Percentiles rank a stretch among this genome's conserved stretches.
phyloP scores from a whole-genome alignment of 2,329 filamentous ascomycete genomes.

The Colletotrichum navitas region DNA sequence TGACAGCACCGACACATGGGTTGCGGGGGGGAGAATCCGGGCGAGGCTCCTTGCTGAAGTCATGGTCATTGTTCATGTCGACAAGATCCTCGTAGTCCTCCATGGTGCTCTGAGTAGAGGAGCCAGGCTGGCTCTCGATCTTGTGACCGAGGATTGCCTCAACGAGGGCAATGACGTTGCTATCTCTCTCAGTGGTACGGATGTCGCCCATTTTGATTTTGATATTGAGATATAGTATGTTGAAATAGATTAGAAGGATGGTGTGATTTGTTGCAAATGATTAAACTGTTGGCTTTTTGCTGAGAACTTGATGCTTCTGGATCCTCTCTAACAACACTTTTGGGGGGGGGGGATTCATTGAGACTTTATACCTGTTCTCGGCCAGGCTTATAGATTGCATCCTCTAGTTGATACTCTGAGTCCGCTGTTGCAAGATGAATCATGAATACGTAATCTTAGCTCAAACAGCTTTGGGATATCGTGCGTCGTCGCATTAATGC shows the following conservation, averaged over 20 bases:
- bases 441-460: slow-evolving; percentile 30
- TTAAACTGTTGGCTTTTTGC: background rate
- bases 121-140: slow-evolving; percentile 46
- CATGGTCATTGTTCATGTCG: slow-evolving; percentile 46
- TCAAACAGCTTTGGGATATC: slow-evolving; percentile 17
- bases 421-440: slow-evolving; percentile 28
- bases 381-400: background rate
- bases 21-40: slow-evolving; percentile 56
- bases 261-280: slow-evolving; percentile 10
- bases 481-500: slow-evolving; percentile 27
- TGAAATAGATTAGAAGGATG: slow-evolving; percentile 19
- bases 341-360: background rate
- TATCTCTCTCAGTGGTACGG: slow-evolving; percentile 35
- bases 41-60: slow-evolving; percentile 44
- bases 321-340: rapidly evolving
- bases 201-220: slow-evolving; percentile 42
- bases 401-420: background rate
- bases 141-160: slow-evolving; percentile 55
- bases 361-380: slow-evolving; percentile 22
- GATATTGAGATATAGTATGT: slow-evolving; percentile 38
- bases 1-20: slow-evolving; percentile 55
- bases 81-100: slow-evolving; percentile 53
- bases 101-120: slow-evolving; percentile 46
- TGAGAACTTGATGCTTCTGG: background rate
- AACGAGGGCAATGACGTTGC: slow-evolving; percentile 48